Percentiles rank a stretch among this genome's conserved stretches.
Evolutionary conservation across 306 rosid species (phyloP).

Genomic region (Medicago lupulina): DNA sequence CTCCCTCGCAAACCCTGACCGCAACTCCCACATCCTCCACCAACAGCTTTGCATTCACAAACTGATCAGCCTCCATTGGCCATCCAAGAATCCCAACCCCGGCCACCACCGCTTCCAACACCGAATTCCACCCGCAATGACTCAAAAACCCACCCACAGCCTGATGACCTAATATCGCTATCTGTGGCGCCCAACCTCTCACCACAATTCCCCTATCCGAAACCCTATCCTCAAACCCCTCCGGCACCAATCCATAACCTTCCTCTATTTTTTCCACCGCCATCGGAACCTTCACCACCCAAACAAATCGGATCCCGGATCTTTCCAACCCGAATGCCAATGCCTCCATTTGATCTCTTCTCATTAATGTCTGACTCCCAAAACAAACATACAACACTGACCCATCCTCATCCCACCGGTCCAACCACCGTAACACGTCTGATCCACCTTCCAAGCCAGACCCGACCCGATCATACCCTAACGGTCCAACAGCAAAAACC

Average conservation of each 20-base stretch:
- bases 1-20: conserved; percentile 56
- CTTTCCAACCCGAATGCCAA: conserved; percentile 70
- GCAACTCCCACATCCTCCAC: conserved; percentile 64
- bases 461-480: conserved; percentile 28
- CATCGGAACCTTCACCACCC: conserved; percentile 58
- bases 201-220: conserved; percentile 53
- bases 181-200: conserved; percentile 46
- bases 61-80: conserved; percentile 93
- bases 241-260: conserved; percentile 48
- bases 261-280: conserved; percentile 17
- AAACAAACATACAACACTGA: conserved; percentile 76
- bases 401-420: conserved; percentile 52
- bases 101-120: conserved; percentile 52
- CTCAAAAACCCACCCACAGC: conserved; percentile 49
- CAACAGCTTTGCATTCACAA: conserved; percentile 57
- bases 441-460: neutral
- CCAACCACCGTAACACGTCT: conserved; percentile 54
- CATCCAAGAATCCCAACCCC: conserved; percentile 67
- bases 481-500: conserved; percentile 60
- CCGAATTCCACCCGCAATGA: conserved; percentile 58
- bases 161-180: conserved; percentile 38
- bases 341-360: conserved; percentile 59
- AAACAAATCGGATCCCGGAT: conserved; percentile 55
- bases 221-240: conserved; percentile 63
- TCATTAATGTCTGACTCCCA: conserved; percentile 71